A percentile compares a stretch with the other conserved stretches of the same genome.
phyloP scores from a whole-genome alignment of 176 grass and related monocot species.

The Ensete glaucum region DNA sequence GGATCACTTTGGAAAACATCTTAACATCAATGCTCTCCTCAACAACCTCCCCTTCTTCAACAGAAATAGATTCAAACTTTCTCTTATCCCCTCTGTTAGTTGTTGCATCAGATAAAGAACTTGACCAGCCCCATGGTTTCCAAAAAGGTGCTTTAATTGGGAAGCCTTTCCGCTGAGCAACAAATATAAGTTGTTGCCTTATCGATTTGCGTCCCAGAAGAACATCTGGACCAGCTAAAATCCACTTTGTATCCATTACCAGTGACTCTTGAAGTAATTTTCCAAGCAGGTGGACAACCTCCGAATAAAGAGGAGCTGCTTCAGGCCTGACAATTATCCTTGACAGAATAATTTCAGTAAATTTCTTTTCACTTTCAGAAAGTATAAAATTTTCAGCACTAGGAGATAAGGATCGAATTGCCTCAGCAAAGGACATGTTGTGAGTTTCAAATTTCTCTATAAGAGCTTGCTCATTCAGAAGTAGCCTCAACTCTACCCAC shows the following conservation, averaged over 20 bases:
- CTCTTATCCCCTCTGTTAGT: constrained; percentile 62
- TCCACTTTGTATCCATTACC: constrained; percentile 93
- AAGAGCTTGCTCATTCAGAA: constrained; percentile 95
- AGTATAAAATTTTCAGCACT: constrained; percentile 57
- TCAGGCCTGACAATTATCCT: constrained; percentile 90
- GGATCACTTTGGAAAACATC: constrained; percentile 42
- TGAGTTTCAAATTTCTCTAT: constrained; percentile 68
- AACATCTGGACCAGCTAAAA: constrained; percentile 82
- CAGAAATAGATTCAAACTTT: constrained; percentile 63
- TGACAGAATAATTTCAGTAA: constrained; percentile 91
- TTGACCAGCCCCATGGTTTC: constrained; percentile 97
- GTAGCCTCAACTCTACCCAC: constrained; percentile 95
- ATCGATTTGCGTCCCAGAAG: constrained; percentile 86
- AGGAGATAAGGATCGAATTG: constrained; percentile 68
- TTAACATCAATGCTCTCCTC: constrained; percentile 78
- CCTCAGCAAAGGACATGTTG: constrained; percentile 64
- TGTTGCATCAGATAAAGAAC: constrained; percentile 35
- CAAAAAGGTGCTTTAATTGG: constrained; percentile 62
- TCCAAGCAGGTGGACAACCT: constrained; percentile 83
- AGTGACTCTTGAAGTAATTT: constrained; percentile 81
- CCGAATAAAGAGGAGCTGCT: constrained; percentile 88
- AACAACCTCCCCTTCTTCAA: constrained; percentile 97
- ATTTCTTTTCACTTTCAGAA: constrained; percentile 95
- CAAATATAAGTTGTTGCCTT: constrained; percentile 77
- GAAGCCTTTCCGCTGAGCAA: constrained; percentile 68